Evolutionary conservation across 139 green algal genomes (phyloP), one percentile per base, ranked within the genome.

Genomic region (Micractinium sp.): DNA sequence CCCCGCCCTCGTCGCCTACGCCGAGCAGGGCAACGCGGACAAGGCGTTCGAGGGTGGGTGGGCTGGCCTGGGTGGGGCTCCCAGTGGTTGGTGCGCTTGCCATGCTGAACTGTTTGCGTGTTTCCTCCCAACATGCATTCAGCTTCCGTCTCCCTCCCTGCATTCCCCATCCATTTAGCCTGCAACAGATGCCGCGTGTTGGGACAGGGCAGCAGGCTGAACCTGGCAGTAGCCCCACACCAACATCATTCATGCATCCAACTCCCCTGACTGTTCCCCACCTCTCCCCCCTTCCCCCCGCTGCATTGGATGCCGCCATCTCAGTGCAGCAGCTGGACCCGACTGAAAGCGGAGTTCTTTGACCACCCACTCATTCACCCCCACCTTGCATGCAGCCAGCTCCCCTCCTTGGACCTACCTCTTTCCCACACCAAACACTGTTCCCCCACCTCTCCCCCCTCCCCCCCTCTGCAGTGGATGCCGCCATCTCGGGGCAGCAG

Each of bases 321-420:
- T 69, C 71, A 22, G 80, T 20, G 20, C 82, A 84, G 39, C 41
- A 85, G 3, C 85, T 97, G 86, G 95, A 97, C 76, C 88, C 95
- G 66, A 93, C 90, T 7, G 94, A 97, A 86, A 84, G 91, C 13
- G 96, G 98, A 88, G 97, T 92, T 88, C n/a, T n/a, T n/a, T n/a
- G n/a, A 33, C 67, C 25, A 35, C 23, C 1, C 4, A 18, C 47
- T 9, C 47, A 56, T 9, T 9, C 9, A 16, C 47, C 47, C 47
- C 47, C 47, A 25, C 15, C 85, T 84, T 61, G 29, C 75, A 3
- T 87, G 18, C 76, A 19, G 27, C n/a, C n/a, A n/a, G n/a, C n/a
- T n/a, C n/a, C n/a, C n/a, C n/a, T n/a, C n/a, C n/a, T n/a, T n/a
- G n/a, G n/a, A n/a, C n/a, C n/a, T n/a, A n/a, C n/a, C n/a, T n/a